A percentile compares a stretch with the other conserved stretches of the same genome.
These are phyloP conservation scores for Leccinellum rugosiceps DNA, from an alignment of 768 basidiomycete species.

Conservation along the genomic window DNA sequence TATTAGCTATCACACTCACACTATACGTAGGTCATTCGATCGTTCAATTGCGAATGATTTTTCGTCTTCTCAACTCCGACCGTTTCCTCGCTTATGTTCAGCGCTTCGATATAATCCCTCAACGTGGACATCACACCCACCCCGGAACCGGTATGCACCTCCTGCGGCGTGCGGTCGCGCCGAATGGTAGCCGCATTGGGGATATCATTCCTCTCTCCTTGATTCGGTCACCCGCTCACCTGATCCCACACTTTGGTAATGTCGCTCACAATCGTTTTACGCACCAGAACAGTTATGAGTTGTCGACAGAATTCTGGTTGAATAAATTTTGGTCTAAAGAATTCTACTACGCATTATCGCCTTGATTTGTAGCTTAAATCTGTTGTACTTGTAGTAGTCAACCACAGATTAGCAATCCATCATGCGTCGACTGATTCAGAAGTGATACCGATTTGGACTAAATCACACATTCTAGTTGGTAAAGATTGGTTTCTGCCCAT, in stretches of 20 bases:
- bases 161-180: background rate
- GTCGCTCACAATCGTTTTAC: background rate
- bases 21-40: background rate
- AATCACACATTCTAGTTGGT: no score
- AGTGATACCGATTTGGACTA: background rate
- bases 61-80: background rate
- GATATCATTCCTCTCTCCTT: background rate
- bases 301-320: background rate
- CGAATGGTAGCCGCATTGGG: background rate
- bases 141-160: background rate
- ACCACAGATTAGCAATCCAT: no score
- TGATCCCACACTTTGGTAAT: background rate
- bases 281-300: background rate
- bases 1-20: background rate
- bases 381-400: no score
- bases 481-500: no score
- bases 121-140: background rate
- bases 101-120: background rate
- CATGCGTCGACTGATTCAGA: background rate
- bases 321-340: slow-evolving; percentile 2
- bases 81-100: background rate
- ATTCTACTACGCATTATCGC: background rate
- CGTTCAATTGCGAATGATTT: background rate
- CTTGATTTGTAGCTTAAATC: background rate
- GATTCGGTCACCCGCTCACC: background rate